Evolutionary conservation across 768 basidiomycete species (phyloP).

Genomic region (Psilocybe cyanescens): DNA sequence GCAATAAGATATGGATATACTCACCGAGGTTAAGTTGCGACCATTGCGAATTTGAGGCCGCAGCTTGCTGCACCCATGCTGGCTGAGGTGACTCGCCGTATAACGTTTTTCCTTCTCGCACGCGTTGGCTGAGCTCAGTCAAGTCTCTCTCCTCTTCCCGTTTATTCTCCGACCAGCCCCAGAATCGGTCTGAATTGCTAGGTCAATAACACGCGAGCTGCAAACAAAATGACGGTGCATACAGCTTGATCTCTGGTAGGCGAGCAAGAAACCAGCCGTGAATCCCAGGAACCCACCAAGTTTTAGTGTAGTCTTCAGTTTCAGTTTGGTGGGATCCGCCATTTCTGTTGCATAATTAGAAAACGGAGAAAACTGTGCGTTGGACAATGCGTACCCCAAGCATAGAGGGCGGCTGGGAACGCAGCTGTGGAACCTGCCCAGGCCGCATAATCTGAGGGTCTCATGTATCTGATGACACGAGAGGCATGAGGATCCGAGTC

Average conservation of each 20-base stretch:
- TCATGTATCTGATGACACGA: conserved; percentile 88
- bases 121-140: conserved; percentile 76
- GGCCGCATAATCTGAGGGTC: conserved; percentile 83
- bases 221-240: conserved; percentile 34
- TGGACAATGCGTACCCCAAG: conserved; percentile 67
- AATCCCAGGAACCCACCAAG: conserved; percentile 83
- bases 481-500: conserved; percentile 90
- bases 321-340: conserved; percentile 47
- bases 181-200: conserved; percentile 74
- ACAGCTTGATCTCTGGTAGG: conserved; percentile 92
- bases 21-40: conserved; percentile 92
- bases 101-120: conserved; percentile 78
- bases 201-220: conserved; percentile 8
- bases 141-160: conserved; percentile 80
- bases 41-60: conserved; percentile 87
- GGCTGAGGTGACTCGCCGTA: conserved; percentile 87
- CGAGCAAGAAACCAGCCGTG: conserved; percentile 87
- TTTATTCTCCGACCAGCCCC: conserved; percentile 93
- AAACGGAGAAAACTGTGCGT: conserved; percentile 4
- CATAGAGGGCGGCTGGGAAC: conserved; percentile 79
- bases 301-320: conserved; percentile 40
- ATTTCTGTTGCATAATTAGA: conserved; percentile 39
- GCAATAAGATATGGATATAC: conserved; percentile 29
- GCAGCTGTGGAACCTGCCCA: conserved; percentile 84
- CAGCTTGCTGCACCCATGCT: conserved; percentile 84